Conservation (phyloP, 1,284 basidiomycete species). For the Agaricales sp. region DNA sequence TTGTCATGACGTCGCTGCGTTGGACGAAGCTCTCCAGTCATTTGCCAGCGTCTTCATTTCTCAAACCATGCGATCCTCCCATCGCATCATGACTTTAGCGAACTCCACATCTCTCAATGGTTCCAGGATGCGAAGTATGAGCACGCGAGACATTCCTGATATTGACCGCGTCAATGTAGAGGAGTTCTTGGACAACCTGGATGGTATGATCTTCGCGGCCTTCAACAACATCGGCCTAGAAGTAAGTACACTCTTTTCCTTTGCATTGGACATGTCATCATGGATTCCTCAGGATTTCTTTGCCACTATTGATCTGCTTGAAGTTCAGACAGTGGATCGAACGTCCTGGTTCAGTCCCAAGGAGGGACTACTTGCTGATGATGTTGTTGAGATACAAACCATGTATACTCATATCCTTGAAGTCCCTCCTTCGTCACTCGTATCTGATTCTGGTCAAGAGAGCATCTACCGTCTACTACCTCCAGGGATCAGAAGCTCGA, state of each 20-base stretch:
- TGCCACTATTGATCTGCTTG: slow-evolving; percentile 62
- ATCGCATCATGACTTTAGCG: slow-evolving; percentile 19
- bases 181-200: slow-evolving; percentile 61
- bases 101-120: slow-evolving; percentile 16
- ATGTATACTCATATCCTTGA: slow-evolving; percentile 64
- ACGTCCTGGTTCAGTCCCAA: slow-evolving; percentile 64
- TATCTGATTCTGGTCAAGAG: slow-evolving; percentile 60
- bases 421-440: slow-evolving; percentile 56
- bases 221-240: slow-evolving; percentile 68
- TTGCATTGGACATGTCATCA: slow-evolving; percentile 1
- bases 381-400: slow-evolving; percentile 62
- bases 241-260: slow-evolving; percentile 29
- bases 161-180: slow-evolving; percentile 58
- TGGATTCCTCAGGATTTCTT: slow-evolving; percentile 51
- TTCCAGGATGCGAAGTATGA: slow-evolving; percentile 29
- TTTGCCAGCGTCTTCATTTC: slow-evolving; percentile 36
- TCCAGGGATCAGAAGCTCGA: slow-evolving; percentile 59
- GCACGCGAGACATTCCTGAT: slow-evolving; percentile 46
- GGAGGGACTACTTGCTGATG: slow-evolving; percentile 41
- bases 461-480: slow-evolving; percentile 62
- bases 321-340: slow-evolving; percentile 67
- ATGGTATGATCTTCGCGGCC: slow-evolving; percentile 62
- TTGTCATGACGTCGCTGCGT: slow-evolving; percentile 21
- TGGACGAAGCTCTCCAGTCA: slow-evolving; percentile 32
- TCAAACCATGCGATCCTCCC: slow-evolving; percentile 52